Evolutionary conservation across 2,329 filamentous ascomycete genomes (phyloP).

Genomic region (Zalaria sp.): DNA sequence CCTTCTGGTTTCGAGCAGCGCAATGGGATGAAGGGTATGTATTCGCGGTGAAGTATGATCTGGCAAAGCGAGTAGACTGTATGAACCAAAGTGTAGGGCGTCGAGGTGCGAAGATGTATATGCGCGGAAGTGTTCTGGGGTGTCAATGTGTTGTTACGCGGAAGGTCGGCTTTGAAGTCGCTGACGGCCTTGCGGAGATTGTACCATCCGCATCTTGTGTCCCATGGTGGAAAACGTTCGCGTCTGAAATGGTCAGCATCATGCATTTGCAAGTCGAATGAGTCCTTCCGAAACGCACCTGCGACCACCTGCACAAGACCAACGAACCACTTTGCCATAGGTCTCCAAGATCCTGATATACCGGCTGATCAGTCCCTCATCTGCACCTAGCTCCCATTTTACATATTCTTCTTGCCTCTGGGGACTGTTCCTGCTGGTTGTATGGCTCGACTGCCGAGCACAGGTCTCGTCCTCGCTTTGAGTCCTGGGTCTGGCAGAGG

Average conservation of each 20-base stretch:
- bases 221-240: conserved; percentile 45
- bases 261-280: no score
- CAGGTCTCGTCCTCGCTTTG: conserved; percentile 17
- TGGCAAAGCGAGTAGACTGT: conserved; percentile 50
- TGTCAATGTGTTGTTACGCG: conserved; percentile 43
- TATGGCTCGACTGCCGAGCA: no score
- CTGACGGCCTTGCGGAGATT: conserved; percentile 38
- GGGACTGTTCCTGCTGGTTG: neutral
- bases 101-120: conserved; percentile 48
- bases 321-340: conserved; percentile 42
- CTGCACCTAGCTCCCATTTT: conserved; percentile 37
- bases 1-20: conserved; percentile 35
- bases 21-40: conserved; percentile 51
- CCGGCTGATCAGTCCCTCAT: conserved; percentile 33
- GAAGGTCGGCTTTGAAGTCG: conserved; percentile 40
- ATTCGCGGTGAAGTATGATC: conserved; percentile 56
- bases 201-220: conserved; percentile 39
- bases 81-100: conserved; percentile 53
- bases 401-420: conserved; percentile 26
- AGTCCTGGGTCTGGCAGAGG: conserved; percentile 21
- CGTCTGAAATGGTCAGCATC: conserved; percentile 32
- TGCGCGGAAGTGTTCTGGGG: conserved; percentile 51
- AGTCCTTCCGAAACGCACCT: conserved; percentile 22
- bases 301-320: conserved; percentile 43
- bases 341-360: conserved; percentile 41